Conservation (phyloP, 208 protist species). For the Leishmania braziliensis region DNA sequence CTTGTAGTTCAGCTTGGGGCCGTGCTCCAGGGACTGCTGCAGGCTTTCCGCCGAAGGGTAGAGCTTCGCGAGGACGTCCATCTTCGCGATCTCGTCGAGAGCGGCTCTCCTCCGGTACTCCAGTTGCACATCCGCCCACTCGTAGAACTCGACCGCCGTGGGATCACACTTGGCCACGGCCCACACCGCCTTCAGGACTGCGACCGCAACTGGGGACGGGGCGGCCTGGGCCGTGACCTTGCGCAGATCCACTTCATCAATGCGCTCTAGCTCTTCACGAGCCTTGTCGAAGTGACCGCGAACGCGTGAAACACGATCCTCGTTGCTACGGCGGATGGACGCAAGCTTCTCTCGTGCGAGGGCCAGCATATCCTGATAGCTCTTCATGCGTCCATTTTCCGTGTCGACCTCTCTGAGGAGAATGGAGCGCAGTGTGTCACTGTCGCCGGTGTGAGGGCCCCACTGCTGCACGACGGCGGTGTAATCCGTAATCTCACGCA, state of each 20-base stretch:
- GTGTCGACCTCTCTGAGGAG: slow-evolving; percentile 51
- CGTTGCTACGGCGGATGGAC: slow-evolving; percentile 63
- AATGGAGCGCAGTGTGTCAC: slow-evolving; percentile 49
- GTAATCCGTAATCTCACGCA: slow-evolving; percentile 42
- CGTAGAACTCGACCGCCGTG: slow-evolving; percentile 58
- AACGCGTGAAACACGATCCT: slow-evolving; percentile 54
- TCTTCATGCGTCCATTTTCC: slow-evolving; percentile 50
- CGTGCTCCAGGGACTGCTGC: slow-evolving; percentile 27
- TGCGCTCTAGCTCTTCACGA: slow-evolving; percentile 27
- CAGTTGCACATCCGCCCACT: slow-evolving; percentile 65
- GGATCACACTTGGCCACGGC: slow-evolving; percentile 58
- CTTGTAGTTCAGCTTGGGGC: slow-evolving; percentile 42
- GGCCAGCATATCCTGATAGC: slow-evolving; percentile 55
- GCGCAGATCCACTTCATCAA: slow-evolving; percentile 59
- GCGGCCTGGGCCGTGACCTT: slow-evolving; percentile 54
- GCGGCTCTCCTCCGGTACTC: slow-evolving; percentile 51
- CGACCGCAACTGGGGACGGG: slow-evolving; percentile 59
- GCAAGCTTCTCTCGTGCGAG: slow-evolving; percentile 53
- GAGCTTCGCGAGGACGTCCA: slow-evolving; percentile 47
- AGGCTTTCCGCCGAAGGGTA: slow-evolving; percentile 48
- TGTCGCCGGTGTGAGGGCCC: slow-evolving; percentile 50
- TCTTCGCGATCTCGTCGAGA: slow-evolving; percentile 38
- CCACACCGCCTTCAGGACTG: slow-evolving; percentile 58
- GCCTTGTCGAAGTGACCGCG: slow-evolving; percentile 42
- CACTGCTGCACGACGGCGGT: slow-evolving; percentile 58